Evolutionary conservation across 2,329 filamentous ascomycete species (phyloP).

Genomic region (Phoma sp.): DNA sequence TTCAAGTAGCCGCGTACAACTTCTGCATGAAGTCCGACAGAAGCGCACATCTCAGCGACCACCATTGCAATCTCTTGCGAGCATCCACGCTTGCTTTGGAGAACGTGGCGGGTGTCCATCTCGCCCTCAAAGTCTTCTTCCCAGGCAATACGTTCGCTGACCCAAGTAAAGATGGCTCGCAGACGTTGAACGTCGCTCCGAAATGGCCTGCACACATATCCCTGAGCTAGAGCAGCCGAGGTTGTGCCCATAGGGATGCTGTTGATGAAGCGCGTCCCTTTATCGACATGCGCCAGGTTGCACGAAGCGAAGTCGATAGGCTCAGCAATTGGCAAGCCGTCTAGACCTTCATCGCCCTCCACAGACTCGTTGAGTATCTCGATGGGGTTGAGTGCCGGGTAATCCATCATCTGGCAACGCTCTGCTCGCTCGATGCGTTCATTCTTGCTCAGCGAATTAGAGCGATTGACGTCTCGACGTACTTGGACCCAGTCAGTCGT

Average conservation of each 20-base stretch:
- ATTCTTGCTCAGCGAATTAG: constrained; percentile 88
- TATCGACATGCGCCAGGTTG: constrained; percentile 88
- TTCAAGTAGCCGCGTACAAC: constrained; percentile 91
- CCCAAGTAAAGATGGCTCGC: constrained; percentile 96
- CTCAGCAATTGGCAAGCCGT: constrained; percentile 81
- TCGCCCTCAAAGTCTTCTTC: constrained; percentile 92
- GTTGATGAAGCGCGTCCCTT: constrained; percentile 89
- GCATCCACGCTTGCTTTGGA: constrained; percentile 82
- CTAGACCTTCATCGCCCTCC: constrained; percentile 86
- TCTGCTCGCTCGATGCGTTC: constrained; percentile 85
- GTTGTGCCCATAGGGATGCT: constrained; percentile 83
- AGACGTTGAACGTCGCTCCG: constrained; percentile 91
- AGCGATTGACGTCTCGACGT: constrained; percentile 90
- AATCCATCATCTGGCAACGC: constrained; percentile 92
- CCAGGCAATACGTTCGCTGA: constrained; percentile 92
- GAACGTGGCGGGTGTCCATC: constrained; percentile 80
- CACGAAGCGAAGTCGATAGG: constrained; percentile 80
- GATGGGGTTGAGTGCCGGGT: constrained; percentile 84
- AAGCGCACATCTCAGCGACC: constrained; percentile 90
- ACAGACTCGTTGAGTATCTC: constrained; percentile 85
- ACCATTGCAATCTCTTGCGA: constrained; percentile 88
- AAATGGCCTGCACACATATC: constrained; percentile 92
- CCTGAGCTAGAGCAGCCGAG: constrained; percentile 81
- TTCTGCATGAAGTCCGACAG: constrained; percentile 86
- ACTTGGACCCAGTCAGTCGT: constrained; percentile 95